Percentiles rank a stretch among this genome's conserved stretches.
Conservation (phyloP, 2,329 filamentous ascomycete genomes). For the Purpureocillium lavendulum region DNA sequence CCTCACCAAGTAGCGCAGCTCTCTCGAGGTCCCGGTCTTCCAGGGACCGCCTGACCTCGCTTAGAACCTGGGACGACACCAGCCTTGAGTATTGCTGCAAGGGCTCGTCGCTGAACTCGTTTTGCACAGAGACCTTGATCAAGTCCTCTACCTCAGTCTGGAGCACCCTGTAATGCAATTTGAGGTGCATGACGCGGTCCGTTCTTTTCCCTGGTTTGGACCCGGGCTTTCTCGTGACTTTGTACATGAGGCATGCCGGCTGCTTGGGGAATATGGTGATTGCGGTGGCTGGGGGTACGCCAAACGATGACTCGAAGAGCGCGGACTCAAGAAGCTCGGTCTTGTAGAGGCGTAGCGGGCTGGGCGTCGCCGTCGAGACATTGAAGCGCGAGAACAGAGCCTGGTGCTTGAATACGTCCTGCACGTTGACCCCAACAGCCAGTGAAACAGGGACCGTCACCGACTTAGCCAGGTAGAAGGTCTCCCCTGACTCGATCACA, state of each 20-base stretch:
- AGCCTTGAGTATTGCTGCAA: constrained; percentile 39
- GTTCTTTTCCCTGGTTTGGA: constrained; percentile 21
- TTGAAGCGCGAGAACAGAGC: constrained; percentile 84
- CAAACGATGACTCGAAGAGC: constrained; percentile 57
- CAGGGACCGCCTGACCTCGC: constrained; percentile 34
- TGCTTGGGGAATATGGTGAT: constrained; percentile 71
- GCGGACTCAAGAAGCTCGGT: constrained; percentile 65
- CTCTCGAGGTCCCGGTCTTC: constrained; percentile 46
- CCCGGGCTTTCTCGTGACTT: constrained; percentile 52
- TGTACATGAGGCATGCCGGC: constrained; percentile 73
- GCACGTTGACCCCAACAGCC: constrained; percentile 88
- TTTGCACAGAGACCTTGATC: constrained; percentile 33
- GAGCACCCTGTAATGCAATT: constrained; percentile 67
- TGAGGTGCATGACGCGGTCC: constrained; percentile 51
- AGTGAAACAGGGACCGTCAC: constrained; percentile 67
- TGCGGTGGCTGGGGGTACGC: constrained; percentile 39
- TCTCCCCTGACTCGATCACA: constrained; percentile 52
- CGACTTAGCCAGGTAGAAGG: constrained; percentile 24
- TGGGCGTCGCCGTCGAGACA: constrained; percentile 68
- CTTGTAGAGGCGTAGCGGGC: constrained; percentile 65
- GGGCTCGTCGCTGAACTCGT: constrained; percentile 28
- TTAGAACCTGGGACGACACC: constrained; percentile 33
- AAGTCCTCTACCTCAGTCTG: constrained; percentile 60
- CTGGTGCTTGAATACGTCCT: constrained; percentile 84
- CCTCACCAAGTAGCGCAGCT: constrained; percentile 41